Percentiles rank a stretch among this genome's conserved stretches.
Conservation (phyloP, 208 protist genomes). For the Wallacemonas sp. region DNA sequence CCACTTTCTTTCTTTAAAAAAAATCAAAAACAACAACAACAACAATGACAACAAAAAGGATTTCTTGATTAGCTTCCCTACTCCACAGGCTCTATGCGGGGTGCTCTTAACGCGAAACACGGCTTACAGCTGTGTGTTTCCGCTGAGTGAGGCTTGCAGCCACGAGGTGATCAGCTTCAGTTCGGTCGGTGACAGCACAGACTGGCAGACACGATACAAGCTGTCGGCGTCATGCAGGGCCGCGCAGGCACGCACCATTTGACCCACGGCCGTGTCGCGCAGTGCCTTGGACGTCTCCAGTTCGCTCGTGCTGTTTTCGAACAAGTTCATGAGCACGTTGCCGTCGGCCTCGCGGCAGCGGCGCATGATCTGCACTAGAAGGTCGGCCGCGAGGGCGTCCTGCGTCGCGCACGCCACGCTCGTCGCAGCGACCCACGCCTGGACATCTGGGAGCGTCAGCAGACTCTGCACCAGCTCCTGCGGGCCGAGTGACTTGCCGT, state of each 20-base stretch:
- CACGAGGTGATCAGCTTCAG: slow-evolving; percentile 51
- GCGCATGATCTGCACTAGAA: slow-evolving; percentile 71
- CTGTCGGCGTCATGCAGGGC: slow-evolving; percentile 30
- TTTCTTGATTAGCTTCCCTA: too few relatives aligned
- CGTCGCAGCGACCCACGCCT: slow-evolving; percentile 70
- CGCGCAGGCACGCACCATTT: slow-evolving; percentile 33
- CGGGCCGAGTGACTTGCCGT: slow-evolving; percentile 39
- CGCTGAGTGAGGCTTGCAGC: slow-evolving; percentile 25
- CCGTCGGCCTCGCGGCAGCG: slow-evolving; percentile 60
- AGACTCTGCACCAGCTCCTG: slow-evolving; percentile 65
- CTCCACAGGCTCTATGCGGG: too few relatives aligned
- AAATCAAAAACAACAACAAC: background rate
- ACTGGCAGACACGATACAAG: slow-evolving; percentile 41
- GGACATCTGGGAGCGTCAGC: slow-evolving; percentile 34
- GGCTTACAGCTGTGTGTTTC: background rate
- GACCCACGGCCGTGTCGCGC: slow-evolving; percentile 52
- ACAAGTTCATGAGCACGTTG: slow-evolving; percentile 30
- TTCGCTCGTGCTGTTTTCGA: slow-evolving; percentile 59
- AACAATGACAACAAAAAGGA: background rate
- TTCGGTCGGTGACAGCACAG: slow-evolving; percentile 51
- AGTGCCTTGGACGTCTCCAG: slow-evolving; percentile 45
- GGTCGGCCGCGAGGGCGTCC: slow-evolving; percentile 44
- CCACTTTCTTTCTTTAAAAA: too few relatives aligned
- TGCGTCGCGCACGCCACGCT: slow-evolving; percentile 36
- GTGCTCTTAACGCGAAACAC: too few relatives aligned